These are phyloP conservation scores for Clonostachys rosea DNA, from an alignment of 2,329 filamentous ascomycete genomes.

Conservation along the genomic window DNA sequence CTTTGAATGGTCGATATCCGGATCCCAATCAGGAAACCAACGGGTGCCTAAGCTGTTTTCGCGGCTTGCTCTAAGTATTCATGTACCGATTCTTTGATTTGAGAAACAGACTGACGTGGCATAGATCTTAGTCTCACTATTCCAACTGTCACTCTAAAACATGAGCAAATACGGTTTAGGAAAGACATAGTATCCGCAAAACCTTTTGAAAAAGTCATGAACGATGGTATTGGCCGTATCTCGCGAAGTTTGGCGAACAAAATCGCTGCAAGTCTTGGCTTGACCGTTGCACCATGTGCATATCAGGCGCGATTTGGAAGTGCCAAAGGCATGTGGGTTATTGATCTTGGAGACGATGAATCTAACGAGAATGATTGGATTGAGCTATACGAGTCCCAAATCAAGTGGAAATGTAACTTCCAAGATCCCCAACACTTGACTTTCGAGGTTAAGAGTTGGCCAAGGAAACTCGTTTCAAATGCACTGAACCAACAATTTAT, in stretches of 20 bases:
- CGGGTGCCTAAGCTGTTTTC: conserved; percentile 53
- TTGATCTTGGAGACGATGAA: conserved; percentile 42
- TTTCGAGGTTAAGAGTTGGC: conserved; percentile 55
- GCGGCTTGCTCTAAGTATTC: conserved; percentile 47
- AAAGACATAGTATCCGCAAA: neutral
- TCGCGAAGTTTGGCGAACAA: conserved; percentile 53
- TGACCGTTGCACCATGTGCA: conserved; percentile 52
- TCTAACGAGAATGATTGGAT: conserved; percentile 54
- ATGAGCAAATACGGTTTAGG: conserved; percentile 35
- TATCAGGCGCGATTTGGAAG: conserved; percentile 69
- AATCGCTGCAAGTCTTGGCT: conserved; percentile 44
- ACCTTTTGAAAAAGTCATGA: conserved; percentile 42
- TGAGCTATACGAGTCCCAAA: conserved; percentile 60
- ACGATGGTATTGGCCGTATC: conserved; percentile 62
- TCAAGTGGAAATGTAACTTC: conserved; percentile 58
- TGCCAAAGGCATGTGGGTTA: conserved; percentile 72
- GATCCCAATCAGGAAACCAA: conserved; percentile 25
- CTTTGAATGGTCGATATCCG: conserved; percentile 47
- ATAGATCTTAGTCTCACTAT: conserved; percentile 46
- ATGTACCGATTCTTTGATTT: too few relatives aligned
- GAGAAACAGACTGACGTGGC: too few relatives aligned
- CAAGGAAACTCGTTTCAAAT: conserved; percentile 31
- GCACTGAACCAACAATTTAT: conserved; percentile 65
- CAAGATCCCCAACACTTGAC: conserved; percentile 48
- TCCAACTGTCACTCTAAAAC: conserved; percentile 38